Evolutionary conservation across 75 land plant species (phyloP).

Genomic region (Ceratopteris richardii): DNA sequence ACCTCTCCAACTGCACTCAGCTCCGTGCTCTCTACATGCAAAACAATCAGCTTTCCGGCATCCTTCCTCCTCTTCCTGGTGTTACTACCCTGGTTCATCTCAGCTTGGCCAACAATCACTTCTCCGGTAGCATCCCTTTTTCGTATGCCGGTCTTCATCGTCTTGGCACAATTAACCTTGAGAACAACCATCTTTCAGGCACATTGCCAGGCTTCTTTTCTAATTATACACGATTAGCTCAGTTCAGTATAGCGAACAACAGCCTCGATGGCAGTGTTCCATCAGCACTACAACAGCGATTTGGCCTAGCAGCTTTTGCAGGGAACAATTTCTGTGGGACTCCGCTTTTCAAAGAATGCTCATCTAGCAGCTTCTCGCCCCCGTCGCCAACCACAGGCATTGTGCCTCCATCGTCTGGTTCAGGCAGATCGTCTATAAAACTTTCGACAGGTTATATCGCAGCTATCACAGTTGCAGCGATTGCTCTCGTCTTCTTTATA

Average conservation of each 20-base stretch:
- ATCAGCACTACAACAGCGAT: slow-evolving; percentile 27
- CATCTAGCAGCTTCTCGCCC: background rate
- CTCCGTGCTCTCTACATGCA: slow-evolving; percentile 62
- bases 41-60: slow-evolving; percentile 37
- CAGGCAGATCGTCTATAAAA: background rate
- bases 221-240: slow-evolving; percentile 32
- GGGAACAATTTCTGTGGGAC: slow-evolving; percentile 53
- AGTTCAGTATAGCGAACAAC: slow-evolving; percentile 67
- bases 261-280: slow-evolving; percentile 66
- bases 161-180: slow-evolving; percentile 31
- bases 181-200: slow-evolving; percentile 68
- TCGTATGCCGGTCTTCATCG: slow-evolving; percentile 3
- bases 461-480: slow-evolving; percentile 8
- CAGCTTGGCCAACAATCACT: slow-evolving; percentile 10
- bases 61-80: slow-evolving; percentile 10
- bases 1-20: slow-evolving; percentile 27
- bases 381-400: background rate
- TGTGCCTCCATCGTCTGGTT: too few species aligned
- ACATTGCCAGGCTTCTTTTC: slow-evolving; percentile 31
- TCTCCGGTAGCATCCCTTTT: slow-evolving; percentile 9
- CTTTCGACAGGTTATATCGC: background rate
- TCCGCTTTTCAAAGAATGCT: slow-evolving; percentile 12
- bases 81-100: slow-evolving; percentile 11
- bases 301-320: slow-evolving; percentile 36
- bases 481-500: background rate